Conservation (phyloP, 805 yeast species). For the Ogataea methylovora region DNA sequence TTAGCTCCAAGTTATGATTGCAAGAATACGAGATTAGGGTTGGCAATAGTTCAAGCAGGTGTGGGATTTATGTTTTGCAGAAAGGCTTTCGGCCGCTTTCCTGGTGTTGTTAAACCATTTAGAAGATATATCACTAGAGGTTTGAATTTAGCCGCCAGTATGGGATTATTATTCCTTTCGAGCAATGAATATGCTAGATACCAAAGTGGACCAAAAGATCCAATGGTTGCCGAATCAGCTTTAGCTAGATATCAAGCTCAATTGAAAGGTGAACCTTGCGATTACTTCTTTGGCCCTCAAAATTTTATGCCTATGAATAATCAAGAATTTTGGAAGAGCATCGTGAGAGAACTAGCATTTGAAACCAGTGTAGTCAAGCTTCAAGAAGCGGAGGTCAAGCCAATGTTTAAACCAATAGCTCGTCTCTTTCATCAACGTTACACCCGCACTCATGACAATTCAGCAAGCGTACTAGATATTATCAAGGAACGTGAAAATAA, state of each 20-base stretch:
- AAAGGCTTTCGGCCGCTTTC: conserved; percentile 5
- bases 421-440: no score
- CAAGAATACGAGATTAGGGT: conserved; percentile 12
- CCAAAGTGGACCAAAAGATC: conserved; percentile 12
- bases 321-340: conserved; percentile 15
- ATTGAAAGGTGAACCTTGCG: conserved; percentile 32
- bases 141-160: conserved; percentile 11
- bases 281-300: conserved; percentile 45
- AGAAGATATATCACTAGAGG: conserved; percentile 6
- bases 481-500: no score
- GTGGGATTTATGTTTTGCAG: conserved; percentile 13
- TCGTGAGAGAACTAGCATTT: no score
- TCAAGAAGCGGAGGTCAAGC: no score
- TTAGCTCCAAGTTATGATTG: conserved; percentile 29
- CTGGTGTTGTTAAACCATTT: conserved; percentile 1
- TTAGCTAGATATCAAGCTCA: conserved; percentile 14
- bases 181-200: conserved; percentile 8
- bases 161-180: conserved; percentile 6
- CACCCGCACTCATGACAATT: no score
- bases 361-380: no score
- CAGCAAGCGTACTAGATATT: no score
- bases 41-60: conserved; percentile 20
- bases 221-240: conserved; percentile 20
- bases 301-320: conserved; percentile 38
- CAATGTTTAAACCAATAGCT: no score